phyloP scores from a whole-genome alignment of 2,329 filamentous ascomycete species.

The Diaporthe sp. region DNA sequence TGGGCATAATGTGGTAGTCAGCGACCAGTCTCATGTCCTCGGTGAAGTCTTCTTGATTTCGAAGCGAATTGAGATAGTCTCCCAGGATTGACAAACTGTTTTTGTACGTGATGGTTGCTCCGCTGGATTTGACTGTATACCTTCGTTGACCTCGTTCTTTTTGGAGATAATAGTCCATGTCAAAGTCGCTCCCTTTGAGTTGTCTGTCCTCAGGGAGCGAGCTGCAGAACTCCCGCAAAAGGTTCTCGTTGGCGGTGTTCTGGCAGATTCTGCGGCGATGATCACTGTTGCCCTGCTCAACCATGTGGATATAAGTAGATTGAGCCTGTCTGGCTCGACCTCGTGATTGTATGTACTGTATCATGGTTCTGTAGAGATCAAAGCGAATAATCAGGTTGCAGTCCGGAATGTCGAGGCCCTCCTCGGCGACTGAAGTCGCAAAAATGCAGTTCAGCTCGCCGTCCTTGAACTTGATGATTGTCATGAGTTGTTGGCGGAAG shows the following conservation, averaged over 20 bases:
- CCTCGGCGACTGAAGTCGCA: constrained; percentile 76
- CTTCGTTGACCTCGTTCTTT: constrained; percentile 64
- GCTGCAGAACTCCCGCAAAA: constrained; percentile 83
- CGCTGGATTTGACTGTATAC: constrained; percentile 75
- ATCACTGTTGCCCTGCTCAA: constrained; percentile 76
- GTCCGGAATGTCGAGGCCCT: constrained; percentile 77
- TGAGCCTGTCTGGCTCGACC: constrained; percentile 84
- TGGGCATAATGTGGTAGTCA: constrained; percentile 73
- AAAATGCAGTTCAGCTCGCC: constrained; percentile 75
- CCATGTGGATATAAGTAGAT: constrained; percentile 88
- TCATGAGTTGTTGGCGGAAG: constrained; percentile 80
- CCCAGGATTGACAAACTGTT: constrained; percentile 80
- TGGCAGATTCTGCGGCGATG: constrained; percentile 72
- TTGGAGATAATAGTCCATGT: constrained; percentile 68
- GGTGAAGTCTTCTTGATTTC: constrained; percentile 56
- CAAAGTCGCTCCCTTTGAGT: constrained; percentile 70
- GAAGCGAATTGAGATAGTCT: constrained; percentile 80
- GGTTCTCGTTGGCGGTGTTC: constrained; percentile 70
- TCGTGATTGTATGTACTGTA: constrained; percentile 94
- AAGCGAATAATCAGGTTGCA: constrained; percentile 81
- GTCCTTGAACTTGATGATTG: constrained; percentile 74
- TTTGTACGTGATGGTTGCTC: constrained; percentile 83
- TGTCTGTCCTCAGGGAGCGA: constrained; percentile 81
- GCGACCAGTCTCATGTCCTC: constrained; percentile 49
- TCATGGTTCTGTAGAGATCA: constrained; percentile 89